phyloP scores from a whole-genome alignment of 495 filamentous ascomycete species.

The Daldinia loculata region DNA sequence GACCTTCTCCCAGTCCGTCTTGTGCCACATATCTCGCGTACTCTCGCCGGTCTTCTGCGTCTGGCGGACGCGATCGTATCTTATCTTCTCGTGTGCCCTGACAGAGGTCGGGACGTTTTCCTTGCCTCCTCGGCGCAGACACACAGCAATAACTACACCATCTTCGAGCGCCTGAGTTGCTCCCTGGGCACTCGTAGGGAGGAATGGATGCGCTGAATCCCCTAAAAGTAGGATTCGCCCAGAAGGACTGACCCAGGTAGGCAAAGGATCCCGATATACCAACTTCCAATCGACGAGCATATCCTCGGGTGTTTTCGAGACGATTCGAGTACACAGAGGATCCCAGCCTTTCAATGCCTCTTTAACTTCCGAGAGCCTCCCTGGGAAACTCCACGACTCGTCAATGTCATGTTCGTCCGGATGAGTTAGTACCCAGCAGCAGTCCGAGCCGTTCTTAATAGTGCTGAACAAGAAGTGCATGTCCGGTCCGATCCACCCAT shows the following conservation, averaged over 20 bases:
- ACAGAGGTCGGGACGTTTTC: slow-evolving; percentile 56
- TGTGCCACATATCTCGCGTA: slow-evolving; percentile 65
- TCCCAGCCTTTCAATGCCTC: slow-evolving; percentile 71
- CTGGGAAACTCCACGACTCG: slow-evolving; percentile 69
- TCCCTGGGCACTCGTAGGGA: slow-evolving; percentile 69
- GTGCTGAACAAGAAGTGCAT: slow-evolving; percentile 69
- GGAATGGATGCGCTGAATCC: slow-evolving; percentile 71
- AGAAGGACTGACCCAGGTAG: slow-evolving; percentile 67
- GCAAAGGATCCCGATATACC: slow-evolving; percentile 71
- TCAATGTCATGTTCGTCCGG: slow-evolving; percentile 66
- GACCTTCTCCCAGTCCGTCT: slow-evolving; percentile 64
- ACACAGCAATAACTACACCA: slow-evolving; percentile 66
- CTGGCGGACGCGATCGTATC: slow-evolving; percentile 57
- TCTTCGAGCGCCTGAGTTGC: slow-evolving; percentile 75
- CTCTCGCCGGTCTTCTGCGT: slow-evolving; percentile 64
- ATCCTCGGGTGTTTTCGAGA: slow-evolving; percentile 65
- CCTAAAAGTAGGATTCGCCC: slow-evolving; percentile 66
- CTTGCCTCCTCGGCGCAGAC: slow-evolving; percentile 64
- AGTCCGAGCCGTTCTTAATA: slow-evolving; percentile 67
- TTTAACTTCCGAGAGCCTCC: slow-evolving; percentile 64
- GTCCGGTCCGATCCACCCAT: slow-evolving; percentile 67
- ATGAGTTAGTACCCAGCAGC: slow-evolving; percentile 72
- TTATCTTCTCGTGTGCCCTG: slow-evolving; percentile 59
- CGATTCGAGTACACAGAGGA: slow-evolving; percentile 63
- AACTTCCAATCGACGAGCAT: slow-evolving; percentile 71